These are phyloP conservation scores for Backusella psychrophila DNA, from an alignment of 192 early-diverging fungal genomes.

Conservation along the genomic window DNA sequence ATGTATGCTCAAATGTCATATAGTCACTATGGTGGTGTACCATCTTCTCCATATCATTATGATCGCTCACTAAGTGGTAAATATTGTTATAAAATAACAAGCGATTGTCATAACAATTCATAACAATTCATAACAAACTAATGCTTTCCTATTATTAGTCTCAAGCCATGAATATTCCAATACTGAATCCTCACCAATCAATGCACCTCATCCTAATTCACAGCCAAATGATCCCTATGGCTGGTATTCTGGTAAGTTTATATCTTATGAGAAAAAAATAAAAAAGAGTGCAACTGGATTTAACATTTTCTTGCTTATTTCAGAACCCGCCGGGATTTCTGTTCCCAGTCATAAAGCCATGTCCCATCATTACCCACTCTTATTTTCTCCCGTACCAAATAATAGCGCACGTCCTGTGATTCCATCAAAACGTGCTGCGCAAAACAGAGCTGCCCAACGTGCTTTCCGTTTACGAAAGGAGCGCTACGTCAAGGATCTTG, in stretches of 20 bases:
- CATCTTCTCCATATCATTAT: conserved; percentile 5
- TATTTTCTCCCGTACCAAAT: not conserved
- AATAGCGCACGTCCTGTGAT: conserved; percentile 2
- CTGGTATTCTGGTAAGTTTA: conserved; percentile 14
- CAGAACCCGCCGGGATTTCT: conserved; percentile 6
- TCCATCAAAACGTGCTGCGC: conserved; percentile 75
- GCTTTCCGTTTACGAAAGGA: conserved; percentile 88
- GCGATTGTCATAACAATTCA: not conserved
- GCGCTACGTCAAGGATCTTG: conserved; percentile 76
- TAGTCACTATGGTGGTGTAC: not conserved
- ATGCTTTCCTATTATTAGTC: not conserved
- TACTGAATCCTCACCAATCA: not conserved
- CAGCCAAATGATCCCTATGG: conserved; percentile 1
- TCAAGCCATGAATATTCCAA: conserved; percentile 1
- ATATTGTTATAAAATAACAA: not conserved
- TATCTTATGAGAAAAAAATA: not conserved
- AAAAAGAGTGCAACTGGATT: not conserved
- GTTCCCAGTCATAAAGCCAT: conserved; percentile 5
- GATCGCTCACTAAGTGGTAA: conserved; percentile 5
- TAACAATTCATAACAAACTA: too few relatives aligned
- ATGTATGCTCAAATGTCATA: conserved; percentile 2
- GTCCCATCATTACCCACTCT: conserved; percentile 3
- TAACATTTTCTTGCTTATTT: not conserved
- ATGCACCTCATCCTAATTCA: not conserved
- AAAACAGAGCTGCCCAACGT: conserved; percentile 88